phyloP scores from a whole-genome alignment of 2,329 filamentous ascomycete genomes.

The Penicillium sp. region DNA sequence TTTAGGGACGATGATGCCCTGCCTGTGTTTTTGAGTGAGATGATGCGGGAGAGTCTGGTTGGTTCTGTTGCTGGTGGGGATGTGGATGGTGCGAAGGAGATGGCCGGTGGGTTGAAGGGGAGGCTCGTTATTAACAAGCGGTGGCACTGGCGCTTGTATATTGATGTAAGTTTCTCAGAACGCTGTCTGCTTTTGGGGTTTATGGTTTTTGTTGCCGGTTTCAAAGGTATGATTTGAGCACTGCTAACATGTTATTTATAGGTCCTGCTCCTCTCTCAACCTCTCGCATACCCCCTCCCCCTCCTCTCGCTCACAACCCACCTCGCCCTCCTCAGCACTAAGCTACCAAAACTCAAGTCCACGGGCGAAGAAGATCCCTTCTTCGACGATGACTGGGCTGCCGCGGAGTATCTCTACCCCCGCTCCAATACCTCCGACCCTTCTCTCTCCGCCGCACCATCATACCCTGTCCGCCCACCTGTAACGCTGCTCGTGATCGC shows the following conservation, averaged over 20 bases:
- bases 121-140: slow-evolving; percentile 77
- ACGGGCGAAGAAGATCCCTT: slow-evolving; percentile 90
- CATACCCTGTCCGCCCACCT: slow-evolving; percentile 55
- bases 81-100: slow-evolving; percentile 53
- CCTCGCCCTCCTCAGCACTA: slow-evolving; percentile 79
- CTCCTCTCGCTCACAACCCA: slow-evolving; percentile 88
- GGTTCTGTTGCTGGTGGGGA: slow-evolving; percentile 59
- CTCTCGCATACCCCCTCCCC: slow-evolving; percentile 83
- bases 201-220: not conserved
- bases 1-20: slow-evolving; percentile 81
- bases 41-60: slow-evolving; percentile 79
- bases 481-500: slow-evolving; percentile 84
- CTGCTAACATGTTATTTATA: slow-evolving; percentile 31
- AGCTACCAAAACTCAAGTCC: slow-evolving; percentile 74
- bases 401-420: slow-evolving; percentile 67
- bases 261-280: slow-evolving; percentile 88
- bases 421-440: slow-evolving; percentile 27
- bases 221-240: not conserved
- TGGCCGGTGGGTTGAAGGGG: slow-evolving; percentile 59
- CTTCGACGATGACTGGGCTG: slow-evolving; percentile 96
- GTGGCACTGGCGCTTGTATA: slow-evolving; percentile 93
- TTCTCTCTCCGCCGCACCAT: slow-evolving; percentile 10
- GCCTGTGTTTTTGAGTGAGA: slow-evolving; percentile 76
- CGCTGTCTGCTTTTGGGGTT: too few species aligned
- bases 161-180: slow-evolving; percentile 57